Base-by-base conservation (phyloP, 1,139 yeast genomes). In the Yarrowia galli region DNA sequence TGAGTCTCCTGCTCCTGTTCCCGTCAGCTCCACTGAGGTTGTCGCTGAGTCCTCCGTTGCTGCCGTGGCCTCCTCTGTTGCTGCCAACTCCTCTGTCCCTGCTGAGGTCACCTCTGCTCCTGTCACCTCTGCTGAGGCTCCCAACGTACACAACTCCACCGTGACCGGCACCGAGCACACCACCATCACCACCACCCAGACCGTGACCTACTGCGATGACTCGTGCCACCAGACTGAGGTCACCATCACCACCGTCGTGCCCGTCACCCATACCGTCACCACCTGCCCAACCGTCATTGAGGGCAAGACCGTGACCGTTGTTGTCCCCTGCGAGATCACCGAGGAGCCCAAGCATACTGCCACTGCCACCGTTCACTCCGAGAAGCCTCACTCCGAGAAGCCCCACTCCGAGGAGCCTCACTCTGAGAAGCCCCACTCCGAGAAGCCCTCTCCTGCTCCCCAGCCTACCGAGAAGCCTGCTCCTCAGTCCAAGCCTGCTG, bases 131-230 rank as follows among this genome's bases (percentile, higher is more conserved):
- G 2, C 40, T 8, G 7, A 16, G 10, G 0, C 25, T 7, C 15
- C 54, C 13, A 3, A 20, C 15, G 42, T 49, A 7, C 15, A 32
- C 25, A 49, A 49, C 56, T 7, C 40, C 40, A 49, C 56, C 22
- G 25, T 32, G 40, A 32, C 40, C 20, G 40, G 40, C 12, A 32
- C 56, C 13, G 54, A 10, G 5, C 40, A 32, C 58, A 53, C 58
- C 32, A 53, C 58, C 43, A 53, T 53, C 45, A 53, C 58, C 35
- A 53, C 58, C 58, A 53, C 42, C 42, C 56, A 49, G 40, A 49
- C 56, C 2, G 56, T 49, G 12, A 49, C 56, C 25, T 49, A 49
- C 56, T 49, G 56, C 40, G 56, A 49, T 25, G 25, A 18, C 9
- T 40, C 40, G 16, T 49, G 56, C 42, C 56, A 49, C 56, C 40